phyloP scores from a whole-genome alignment of 345 rosid genomes.

The Linum tenue region DNA sequence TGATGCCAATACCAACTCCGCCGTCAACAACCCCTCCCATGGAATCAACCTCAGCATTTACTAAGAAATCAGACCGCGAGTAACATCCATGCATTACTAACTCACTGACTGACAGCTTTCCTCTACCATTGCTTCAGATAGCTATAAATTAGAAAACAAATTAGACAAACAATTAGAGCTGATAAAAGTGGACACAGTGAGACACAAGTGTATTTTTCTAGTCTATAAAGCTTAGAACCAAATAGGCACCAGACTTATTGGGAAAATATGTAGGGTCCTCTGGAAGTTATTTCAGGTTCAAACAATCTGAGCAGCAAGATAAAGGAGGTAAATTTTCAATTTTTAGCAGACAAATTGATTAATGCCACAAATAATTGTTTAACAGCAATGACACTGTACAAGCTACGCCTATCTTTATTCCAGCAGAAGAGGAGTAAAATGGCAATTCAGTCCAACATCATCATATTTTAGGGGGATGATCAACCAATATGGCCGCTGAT shows the following conservation, averaged over 20 bases:
- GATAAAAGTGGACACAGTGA: neutral
- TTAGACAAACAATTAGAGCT: neutral
- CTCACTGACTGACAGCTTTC: conserved; percentile 11
- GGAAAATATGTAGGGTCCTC: neutral
- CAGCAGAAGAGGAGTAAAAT: neutral
- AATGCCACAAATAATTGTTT: neutral
- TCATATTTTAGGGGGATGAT: neutral
- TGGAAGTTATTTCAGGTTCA: neutral
- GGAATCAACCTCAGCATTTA: conserved; percentile 99
- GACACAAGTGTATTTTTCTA: neutral
- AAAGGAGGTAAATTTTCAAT: neutral
- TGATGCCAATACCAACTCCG: conserved; percentile 75
- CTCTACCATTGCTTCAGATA: conserved; percentile 12
- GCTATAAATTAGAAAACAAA: conserved; percentile 7
- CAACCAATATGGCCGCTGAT: no score
- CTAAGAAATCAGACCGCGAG: conserved; percentile 45
- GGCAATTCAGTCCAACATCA: neutral
- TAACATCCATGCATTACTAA: conserved; percentile 70
- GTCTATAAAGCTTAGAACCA: neutral
- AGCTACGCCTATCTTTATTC: neutral
- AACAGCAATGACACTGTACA: neutral
- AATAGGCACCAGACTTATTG: neutral
- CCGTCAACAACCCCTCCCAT: conserved; percentile 99
- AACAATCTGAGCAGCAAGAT: neutral
- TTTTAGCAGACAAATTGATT: neutral